Percentiles rank a stretch among this genome's conserved stretches.
Evolutionary conservation across 2,329 filamentous ascomycete genomes (phyloP).

Genomic region (Neurospora sp.): DNA sequence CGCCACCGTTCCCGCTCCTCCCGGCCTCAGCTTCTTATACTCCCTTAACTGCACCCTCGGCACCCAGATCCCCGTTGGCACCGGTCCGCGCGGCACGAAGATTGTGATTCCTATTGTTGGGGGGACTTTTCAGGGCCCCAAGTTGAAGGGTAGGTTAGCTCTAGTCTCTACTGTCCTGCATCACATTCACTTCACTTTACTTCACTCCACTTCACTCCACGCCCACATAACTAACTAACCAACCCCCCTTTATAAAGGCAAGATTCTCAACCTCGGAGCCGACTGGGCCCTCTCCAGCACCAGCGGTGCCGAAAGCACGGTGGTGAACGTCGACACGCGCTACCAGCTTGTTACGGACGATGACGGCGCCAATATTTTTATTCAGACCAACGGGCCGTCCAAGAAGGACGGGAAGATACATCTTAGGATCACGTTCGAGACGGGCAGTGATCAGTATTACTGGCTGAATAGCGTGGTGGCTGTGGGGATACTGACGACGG

Average conservation of each 20-base stretch:
- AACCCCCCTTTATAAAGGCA: too few relatives aligned
- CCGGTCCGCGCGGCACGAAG: conserved; percentile 16
- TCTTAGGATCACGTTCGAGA: conserved; percentile 19
- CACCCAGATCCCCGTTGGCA: conserved; percentile 15
- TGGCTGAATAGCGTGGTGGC: conserved; percentile 24
- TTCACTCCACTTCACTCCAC: too few relatives aligned
- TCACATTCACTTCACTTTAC: too few relatives aligned
- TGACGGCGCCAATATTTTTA: conserved; percentile 23
- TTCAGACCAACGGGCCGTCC: conserved; percentile 21
- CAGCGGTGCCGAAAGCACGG: too few relatives aligned
- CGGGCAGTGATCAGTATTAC: conserved; percentile 19
- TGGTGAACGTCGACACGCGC: conserved; percentile 21
- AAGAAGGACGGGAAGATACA: conserved; percentile 18
- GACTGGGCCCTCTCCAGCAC: conserved; percentile 21
- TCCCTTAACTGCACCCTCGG: conserved; percentile 21
- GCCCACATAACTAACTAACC: too few relatives aligned
- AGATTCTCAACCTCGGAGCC: conserved; percentile 21
- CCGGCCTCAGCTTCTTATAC: conserved; percentile 20
- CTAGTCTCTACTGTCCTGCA: too few relatives aligned
- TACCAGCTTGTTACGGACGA: conserved; percentile 23
- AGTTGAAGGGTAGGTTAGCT: conserved; percentile 13
- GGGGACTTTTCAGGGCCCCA: conserved; percentile 20
- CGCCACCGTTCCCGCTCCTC: conserved; percentile 4
- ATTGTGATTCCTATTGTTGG: conserved; percentile 21
- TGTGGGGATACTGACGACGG: conserved; percentile 18